Percentiles rank a stretch among this genome's conserved stretches.
Evolutionary conservation across 352 stramenopile genomes (phyloP).

Genomic region (Pythium pyrilobum): DNA sequence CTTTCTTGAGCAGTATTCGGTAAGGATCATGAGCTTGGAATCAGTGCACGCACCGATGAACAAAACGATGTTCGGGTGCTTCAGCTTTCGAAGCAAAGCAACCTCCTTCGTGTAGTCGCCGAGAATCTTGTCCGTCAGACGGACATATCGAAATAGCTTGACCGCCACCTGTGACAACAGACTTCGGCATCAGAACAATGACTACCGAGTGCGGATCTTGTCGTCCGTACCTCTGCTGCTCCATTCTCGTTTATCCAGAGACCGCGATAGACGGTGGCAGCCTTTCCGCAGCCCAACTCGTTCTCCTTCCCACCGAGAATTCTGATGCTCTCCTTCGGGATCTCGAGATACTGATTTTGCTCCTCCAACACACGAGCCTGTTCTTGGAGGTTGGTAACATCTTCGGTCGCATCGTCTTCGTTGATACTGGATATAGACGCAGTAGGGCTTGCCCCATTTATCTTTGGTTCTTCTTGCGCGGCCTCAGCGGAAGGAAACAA

Average conservation of each 20-base stretch:
- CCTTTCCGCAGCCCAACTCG: constrained; percentile 81
- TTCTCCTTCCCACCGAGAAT: constrained; percentile 85
- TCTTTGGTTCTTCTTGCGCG: too few species aligned
- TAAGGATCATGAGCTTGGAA: constrained; percentile 87
- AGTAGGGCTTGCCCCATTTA: too few species aligned
- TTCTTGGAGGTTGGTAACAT: constrained; percentile 68
- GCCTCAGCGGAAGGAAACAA: too few species aligned
- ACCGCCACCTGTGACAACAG: constrained; percentile 50
- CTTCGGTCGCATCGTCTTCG: constrained; percentile 51
- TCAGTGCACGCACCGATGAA: constrained; percentile 89
- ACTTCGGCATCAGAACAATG: background rate
- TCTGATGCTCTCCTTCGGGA: constrained; percentile 84
- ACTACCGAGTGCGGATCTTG: too few species aligned
- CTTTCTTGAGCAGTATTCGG: constrained; percentile 86
- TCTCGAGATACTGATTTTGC: constrained; percentile 85
- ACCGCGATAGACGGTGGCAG: constrained; percentile 81
- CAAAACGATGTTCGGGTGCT: constrained; percentile 88
- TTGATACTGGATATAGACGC: too few species aligned
- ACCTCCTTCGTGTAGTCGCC: constrained; percentile 85
- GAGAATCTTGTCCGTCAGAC: constrained; percentile 85
- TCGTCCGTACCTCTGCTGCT: constrained; percentile 50
- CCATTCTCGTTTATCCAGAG: constrained; percentile 84
- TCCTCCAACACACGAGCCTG: constrained; percentile 79
- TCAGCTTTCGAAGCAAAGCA: constrained; percentile 78
- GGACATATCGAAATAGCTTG: constrained; percentile 84